Evolutionary conservation across 208 protist genomes (phyloP).

Genomic region (Wallacemonas rigidus): DNA sequence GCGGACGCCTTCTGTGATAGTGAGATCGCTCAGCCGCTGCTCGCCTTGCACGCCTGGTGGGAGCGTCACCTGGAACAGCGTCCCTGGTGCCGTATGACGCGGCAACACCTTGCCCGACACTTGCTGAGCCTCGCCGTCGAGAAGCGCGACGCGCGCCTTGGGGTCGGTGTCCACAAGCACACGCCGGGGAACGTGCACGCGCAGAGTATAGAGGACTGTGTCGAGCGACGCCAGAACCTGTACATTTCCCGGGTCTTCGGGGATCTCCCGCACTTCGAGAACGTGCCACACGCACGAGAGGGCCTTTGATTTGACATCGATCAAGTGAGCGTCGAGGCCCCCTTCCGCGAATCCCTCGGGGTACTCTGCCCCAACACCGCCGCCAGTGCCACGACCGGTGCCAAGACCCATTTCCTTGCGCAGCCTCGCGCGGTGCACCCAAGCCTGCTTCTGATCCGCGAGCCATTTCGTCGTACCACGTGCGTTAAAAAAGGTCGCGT

Average conservation of each 20-base stretch:
- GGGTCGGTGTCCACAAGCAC: slow-evolving; percentile 65
- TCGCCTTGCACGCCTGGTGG: slow-evolving; percentile 65
- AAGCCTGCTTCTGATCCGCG: slow-evolving; percentile 45
- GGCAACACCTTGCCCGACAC: slow-evolving; percentile 64
- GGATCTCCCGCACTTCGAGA: slow-evolving; percentile 71
- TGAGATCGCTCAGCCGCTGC: slow-evolving; percentile 60
- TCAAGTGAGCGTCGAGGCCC: slow-evolving; percentile 62
- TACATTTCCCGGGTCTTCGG: slow-evolving; percentile 57
- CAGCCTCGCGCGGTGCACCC: slow-evolving; percentile 76
- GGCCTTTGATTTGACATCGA: slow-evolving; percentile 81
- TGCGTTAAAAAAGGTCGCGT: slow-evolving; percentile 70
- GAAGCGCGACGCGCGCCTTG: slow-evolving; percentile 9
- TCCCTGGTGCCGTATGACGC: slow-evolving; percentile 35
- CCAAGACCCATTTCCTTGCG: slow-evolving; percentile 66
- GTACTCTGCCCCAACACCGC: not conserved
- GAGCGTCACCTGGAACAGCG: slow-evolving; percentile 58
- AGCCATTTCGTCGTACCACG: slow-evolving; percentile 57
- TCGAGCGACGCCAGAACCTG: slow-evolving; percentile 71
- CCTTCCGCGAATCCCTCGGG: not conserved
- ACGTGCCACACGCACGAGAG: slow-evolving; percentile 76
- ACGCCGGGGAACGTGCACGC: slow-evolving; percentile 60
- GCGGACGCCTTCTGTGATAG: slow-evolving; percentile 63
- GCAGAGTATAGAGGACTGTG: slow-evolving; percentile 60
- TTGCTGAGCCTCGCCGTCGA: slow-evolving; percentile 25
- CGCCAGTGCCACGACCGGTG: not conserved